Evolutionary conservation across 2,329 filamentous ascomycete species (phyloP), one percentile per base, ranked within the genome.

Genomic region (Colletotrichum abscissum): DNA sequence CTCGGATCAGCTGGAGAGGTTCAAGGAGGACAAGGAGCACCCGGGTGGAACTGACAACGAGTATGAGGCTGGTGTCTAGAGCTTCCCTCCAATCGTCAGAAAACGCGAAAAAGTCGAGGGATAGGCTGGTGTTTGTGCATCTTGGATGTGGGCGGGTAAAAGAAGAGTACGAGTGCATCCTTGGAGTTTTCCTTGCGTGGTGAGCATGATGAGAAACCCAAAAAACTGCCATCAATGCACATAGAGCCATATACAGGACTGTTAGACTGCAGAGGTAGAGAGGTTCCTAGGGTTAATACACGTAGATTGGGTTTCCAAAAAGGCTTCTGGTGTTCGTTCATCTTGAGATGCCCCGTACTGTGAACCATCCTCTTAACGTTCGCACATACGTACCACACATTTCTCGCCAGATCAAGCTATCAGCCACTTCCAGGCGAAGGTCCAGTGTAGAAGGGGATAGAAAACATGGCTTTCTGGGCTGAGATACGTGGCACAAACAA

Each of bases 1-100:
- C 69, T 91, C 90, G 35, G 93, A 95, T 75, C 93, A 98, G 84
- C 86, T 98, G 71, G 88, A 92, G 81, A 88, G 92, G 69, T 92
- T 97, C 78, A 91, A 78, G 75, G 78, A 80, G 28, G 79, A 81
- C 24, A 77, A 76, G 64, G 63, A 69, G 60, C 33, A 77, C 74
- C 56, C 78, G 33, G 62, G 78, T 28, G 79, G 75, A 19, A 77
- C 81, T 12, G 84, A 81, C 12, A 86, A 88, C 49, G 87, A 89
- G 78, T 84, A 85, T 75, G 87, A 89, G 79, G 82, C 86, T 79
- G 74, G 54, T 19, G 72, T 46, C 62, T 64, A 63, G 8, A 42
- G 26, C 46, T 66, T 55, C 30, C 4, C 56, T 9, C 4, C 19
- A 22, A 30, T 35, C 24, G 26, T 55, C 14, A 30, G 12, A 7